A percentile compares a stretch with the other conserved stretches of the same genome.
Evolutionary conservation across 257 asterid genomes (phyloP).

Genomic region (Vinca minor): DNA sequence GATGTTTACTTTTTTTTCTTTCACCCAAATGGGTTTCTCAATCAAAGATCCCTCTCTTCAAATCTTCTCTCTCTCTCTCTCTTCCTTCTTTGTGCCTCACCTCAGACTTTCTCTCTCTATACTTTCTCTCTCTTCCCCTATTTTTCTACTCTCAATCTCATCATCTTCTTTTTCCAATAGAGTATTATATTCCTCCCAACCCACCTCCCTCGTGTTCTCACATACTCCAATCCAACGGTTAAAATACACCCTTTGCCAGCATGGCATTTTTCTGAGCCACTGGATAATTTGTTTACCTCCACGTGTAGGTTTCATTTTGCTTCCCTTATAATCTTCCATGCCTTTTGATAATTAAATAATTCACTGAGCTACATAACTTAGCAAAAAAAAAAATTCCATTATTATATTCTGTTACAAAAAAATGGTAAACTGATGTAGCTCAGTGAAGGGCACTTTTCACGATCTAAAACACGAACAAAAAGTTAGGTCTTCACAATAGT

Average conservation of each 20-base stretch:
- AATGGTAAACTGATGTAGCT: too few species aligned
- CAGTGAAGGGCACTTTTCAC: conserved; percentile 12
- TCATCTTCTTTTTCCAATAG: conserved; percentile 29
- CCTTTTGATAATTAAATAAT: too few species aligned
- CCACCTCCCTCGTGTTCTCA: conserved; percentile 48
- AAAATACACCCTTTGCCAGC: conserved; percentile 30
- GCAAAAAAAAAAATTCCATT: too few species aligned
- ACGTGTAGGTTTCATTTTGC: conserved; percentile 51
- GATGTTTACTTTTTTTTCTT: conserved; percentile 7
- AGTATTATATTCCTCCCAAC: conserved; percentile 25
- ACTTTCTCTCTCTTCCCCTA: conserved; percentile 26
- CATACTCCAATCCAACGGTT: conserved; percentile 13
- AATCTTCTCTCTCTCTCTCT: too few species aligned
- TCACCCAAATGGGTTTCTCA: conserved; percentile 25
- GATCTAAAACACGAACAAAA: conserved; percentile 16
- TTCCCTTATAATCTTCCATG: conserved; percentile 31
- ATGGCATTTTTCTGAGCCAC: conserved; percentile 40
- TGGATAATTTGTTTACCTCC: conserved; percentile 35
- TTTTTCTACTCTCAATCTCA: conserved; percentile 38
- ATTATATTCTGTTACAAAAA: too few species aligned
- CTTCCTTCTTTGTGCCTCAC: too few species aligned
- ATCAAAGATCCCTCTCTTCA: conserved; percentile 24
- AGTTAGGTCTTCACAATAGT: conserved; percentile 1
- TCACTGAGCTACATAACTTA: too few species aligned
- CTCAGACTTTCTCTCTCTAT: too few species aligned